These are phyloP conservation scores for Aspergillus sergii DNA, from an alignment of 2,329 filamentous ascomycete species.

Conservation along the genomic window DNA sequence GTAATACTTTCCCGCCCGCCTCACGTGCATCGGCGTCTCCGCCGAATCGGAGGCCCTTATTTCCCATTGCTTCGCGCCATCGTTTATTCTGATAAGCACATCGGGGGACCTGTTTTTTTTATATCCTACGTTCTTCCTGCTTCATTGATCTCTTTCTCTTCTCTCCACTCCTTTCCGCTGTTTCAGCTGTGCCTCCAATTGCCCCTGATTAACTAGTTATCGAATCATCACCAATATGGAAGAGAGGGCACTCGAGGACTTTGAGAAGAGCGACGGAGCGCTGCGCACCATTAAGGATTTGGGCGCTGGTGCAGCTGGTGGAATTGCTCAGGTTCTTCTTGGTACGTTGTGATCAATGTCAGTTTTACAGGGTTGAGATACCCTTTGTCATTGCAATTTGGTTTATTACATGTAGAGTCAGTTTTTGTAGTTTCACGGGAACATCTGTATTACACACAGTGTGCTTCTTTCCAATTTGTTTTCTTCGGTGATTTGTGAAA, in stretches of 20 bases:
- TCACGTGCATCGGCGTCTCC: constrained; percentile 36
- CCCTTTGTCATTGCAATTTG: not conserved
- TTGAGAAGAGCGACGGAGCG: constrained; percentile 44
- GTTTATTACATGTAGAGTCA: not conserved
- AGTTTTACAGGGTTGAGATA: not conserved
- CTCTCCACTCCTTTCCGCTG: not conserved
- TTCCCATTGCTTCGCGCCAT: constrained; percentile 21
- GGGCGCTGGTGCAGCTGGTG: constrained; percentile 85
- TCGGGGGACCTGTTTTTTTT: constrained; percentile 6
- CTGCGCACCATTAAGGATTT: constrained; percentile 81
- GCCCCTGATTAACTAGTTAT: not conserved
- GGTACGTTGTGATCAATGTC: constrained; percentile 61
- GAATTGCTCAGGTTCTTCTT: constrained; percentile 89
- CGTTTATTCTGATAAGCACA: constrained; percentile 18
- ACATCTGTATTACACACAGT: not conserved
- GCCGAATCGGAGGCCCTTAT: constrained; percentile 34
- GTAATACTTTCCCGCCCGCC: constrained; percentile 22
- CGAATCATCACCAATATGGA: constrained; percentile 27
- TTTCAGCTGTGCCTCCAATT: constrained; percentile 5
- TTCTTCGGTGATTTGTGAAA: not conserved
- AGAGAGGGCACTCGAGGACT: constrained; percentile 38
- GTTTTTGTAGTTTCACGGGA: not conserved
- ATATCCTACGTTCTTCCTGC: not conserved
- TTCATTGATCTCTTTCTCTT: not conserved
- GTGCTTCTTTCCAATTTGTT: constrained; percentile 3